phyloP scores from a whole-genome alignment of 192 early-diverging fungal species.

The Podila horticola region DNA sequence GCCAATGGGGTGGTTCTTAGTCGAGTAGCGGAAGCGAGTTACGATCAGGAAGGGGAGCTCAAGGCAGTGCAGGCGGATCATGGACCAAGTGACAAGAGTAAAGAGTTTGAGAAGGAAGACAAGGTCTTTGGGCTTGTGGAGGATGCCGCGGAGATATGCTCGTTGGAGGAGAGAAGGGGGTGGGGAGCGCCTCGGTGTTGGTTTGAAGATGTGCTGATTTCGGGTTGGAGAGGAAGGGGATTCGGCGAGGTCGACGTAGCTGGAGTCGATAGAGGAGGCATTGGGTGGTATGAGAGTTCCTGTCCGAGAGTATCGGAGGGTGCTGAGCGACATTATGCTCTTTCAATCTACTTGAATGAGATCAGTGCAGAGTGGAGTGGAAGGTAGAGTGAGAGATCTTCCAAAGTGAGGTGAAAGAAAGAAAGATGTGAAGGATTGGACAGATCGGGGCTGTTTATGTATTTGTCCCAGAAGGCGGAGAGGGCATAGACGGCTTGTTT shows the following conservation, averaged over 20 bases:
- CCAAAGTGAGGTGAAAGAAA: background rate
- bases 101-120: conserved; percentile 8
- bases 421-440: background rate
- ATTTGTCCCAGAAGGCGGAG: background rate
- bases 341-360: background rate
- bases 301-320: background rate
- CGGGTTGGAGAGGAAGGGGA: background rate
- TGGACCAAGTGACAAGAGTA: background rate
- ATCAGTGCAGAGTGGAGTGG: background rate
- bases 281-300: background rate
- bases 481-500: background rate
- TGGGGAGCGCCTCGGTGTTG: background rate
- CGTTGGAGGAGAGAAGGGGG: conserved; percentile 17
- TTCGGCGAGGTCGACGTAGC: background rate
- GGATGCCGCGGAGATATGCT: conserved; percentile 26
- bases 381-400: background rate
- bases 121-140: conserved; percentile 28
- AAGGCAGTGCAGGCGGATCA: conserved; percentile 29
- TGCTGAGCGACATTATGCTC: background rate
- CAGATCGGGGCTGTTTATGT: background rate
- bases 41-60: conserved; percentile 28
- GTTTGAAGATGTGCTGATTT: conserved; percentile 3
- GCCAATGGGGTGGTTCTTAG: conserved; percentile 21
- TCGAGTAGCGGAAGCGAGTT: conserved; percentile 18
- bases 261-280: background rate